Evolutionary conservation across 768 basidiomycete genomes (phyloP), one percentile per base, ranked within the genome.

Genomic region (Hysterangium stoloniferum): DNA sequence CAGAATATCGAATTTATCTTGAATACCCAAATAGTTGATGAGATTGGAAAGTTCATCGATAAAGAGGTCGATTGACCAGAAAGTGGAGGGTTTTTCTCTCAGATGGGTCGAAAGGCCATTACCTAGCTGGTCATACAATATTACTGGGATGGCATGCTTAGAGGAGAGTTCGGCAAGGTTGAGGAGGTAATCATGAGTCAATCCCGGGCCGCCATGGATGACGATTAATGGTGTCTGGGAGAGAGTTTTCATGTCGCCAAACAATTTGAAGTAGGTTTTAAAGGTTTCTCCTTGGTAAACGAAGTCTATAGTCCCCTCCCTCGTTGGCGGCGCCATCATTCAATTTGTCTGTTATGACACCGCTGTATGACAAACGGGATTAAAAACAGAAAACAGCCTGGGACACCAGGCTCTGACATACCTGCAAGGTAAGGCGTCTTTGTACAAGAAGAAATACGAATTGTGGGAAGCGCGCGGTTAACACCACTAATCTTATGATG

Each of bases 111-210:
- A 45, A 29, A 31, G 25, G 19, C 50, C 54, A 42, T 33, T 25
- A 13, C 54, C 54, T 41, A 55, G 22, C 50, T 54, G 53, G 42
- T 54, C 53, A 48, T 54, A 54, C 6, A 54, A 42, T 20, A 54
- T 45, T 11, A 54, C 53, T 12, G 53, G 37, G 6, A 44, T 34
- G n/a, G 12, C 9, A 27, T 41, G n/a, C 25, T 17, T 15, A 24
- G 32, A 25, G 12, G 11, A 24, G 20, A 45, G 38, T 19, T 22
- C 33, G 20, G 53, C 29, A 4, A 50, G 22, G 6, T 38, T 37
- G 13, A 28, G 28, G 40, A 54, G 51, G 40, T 54, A 54, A 24
- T 35, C 7, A 32, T 28, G 28, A 6, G 41, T 19, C 24, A 45
- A 28, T 11, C 53, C 53, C 12, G 53, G 53, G 20, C 53, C 53